Conservation (phyloP, 768 basidiomycete genomes). For the Boletus pseudopeckii region DNA sequence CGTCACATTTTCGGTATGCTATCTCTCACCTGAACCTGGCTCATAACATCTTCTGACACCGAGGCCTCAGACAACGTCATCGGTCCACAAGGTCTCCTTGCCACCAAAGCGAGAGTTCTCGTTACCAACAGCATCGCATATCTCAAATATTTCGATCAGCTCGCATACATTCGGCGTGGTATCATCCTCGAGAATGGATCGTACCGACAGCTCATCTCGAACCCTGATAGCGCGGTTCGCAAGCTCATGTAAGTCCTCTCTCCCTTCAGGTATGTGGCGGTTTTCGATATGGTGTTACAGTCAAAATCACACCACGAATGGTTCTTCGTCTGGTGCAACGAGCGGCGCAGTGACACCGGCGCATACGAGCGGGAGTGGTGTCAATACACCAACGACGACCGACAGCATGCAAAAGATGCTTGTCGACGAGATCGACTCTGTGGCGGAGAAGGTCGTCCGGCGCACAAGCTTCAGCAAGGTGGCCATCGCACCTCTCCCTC, state of each 20-base stretch:
- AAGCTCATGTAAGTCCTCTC: conserved; percentile 64
- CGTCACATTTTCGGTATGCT: conserved; percentile 73
- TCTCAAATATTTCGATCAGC: conserved; percentile 69
- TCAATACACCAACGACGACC: conserved; percentile 18
- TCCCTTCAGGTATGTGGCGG: background rate
- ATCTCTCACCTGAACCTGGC: background rate
- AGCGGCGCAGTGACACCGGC: conserved; percentile 52
- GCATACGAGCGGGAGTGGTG: conserved; percentile 25
- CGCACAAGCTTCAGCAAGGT: conserved; percentile 59
- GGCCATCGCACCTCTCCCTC: conserved; percentile 40
- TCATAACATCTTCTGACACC: background rate
- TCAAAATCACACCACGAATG: conserved; percentile 44
- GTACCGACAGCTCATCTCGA: conserved; percentile 56
- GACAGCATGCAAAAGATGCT: conserved; percentile 19
- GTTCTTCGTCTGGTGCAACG: conserved; percentile 37
- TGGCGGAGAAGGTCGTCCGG: conserved; percentile 56
- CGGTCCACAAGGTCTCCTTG: conserved; percentile 78
- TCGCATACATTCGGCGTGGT: conserved; percentile 75
- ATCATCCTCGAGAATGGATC: conserved; percentile 76
- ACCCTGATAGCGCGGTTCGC: conserved; percentile 61
- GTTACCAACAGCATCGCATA: conserved; percentile 90
- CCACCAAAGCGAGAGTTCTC: conserved; percentile 78
- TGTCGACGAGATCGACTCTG: conserved; percentile 26
- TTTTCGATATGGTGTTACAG: conserved; percentile 21
- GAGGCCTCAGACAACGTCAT: conserved; percentile 67